Conservation (phyloP, 352 stramenopile species). For the Phytophthora tubulina region DNA sequence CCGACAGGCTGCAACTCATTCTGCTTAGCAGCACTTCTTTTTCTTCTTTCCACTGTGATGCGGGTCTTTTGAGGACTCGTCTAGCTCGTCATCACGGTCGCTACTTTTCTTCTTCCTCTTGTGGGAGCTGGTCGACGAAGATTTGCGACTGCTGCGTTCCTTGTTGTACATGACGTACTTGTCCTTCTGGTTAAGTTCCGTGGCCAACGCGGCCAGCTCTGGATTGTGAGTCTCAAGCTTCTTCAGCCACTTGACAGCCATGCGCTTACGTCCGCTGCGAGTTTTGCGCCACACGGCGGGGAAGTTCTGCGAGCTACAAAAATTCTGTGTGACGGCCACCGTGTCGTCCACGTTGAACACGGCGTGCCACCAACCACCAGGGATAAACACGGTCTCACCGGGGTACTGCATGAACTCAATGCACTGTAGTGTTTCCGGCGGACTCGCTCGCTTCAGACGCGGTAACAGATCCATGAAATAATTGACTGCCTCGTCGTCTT, state of each 20-base stretch:
- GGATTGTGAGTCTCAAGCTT: slow-evolving; percentile 85
- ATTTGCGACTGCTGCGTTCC: slow-evolving; percentile 29
- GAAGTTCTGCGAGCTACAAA: slow-evolving; percentile 92
- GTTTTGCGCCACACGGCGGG: slow-evolving; percentile 87
- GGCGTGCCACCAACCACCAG: slow-evolving; percentile 94
- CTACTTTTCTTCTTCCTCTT: slow-evolving; percentile 57
- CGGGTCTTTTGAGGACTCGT: slow-evolving; percentile 14
- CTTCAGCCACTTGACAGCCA: slow-evolving; percentile 95
- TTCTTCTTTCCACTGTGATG: slow-evolving; percentile 42
- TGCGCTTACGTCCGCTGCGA: slow-evolving; percentile 93
- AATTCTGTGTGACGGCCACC: slow-evolving; percentile 96
- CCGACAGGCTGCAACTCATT: background rate
- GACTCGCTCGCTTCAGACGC: slow-evolving; percentile 83
- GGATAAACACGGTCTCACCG: slow-evolving; percentile 94
- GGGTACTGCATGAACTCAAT: slow-evolving; percentile 92
- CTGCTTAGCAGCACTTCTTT: slow-evolving; percentile 36
- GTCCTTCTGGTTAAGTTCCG: slow-evolving; percentile 89
- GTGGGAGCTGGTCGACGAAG: slow-evolving; percentile 28
- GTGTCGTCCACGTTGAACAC: slow-evolving; percentile 94
- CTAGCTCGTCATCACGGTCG: slow-evolving; percentile 31
- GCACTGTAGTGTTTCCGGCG: slow-evolving; percentile 67
- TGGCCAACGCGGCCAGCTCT: slow-evolving; percentile 82
- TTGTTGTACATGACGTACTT: slow-evolving; percentile 87
- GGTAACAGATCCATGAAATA: slow-evolving; percentile 94
- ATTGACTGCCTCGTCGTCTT: slow-evolving; percentile 94